Evolutionary conservation across 2,329 filamentous ascomycete species (phyloP), one percentile per base, ranked within the genome.

Genomic region (Neoarthrinium moseri): DNA sequence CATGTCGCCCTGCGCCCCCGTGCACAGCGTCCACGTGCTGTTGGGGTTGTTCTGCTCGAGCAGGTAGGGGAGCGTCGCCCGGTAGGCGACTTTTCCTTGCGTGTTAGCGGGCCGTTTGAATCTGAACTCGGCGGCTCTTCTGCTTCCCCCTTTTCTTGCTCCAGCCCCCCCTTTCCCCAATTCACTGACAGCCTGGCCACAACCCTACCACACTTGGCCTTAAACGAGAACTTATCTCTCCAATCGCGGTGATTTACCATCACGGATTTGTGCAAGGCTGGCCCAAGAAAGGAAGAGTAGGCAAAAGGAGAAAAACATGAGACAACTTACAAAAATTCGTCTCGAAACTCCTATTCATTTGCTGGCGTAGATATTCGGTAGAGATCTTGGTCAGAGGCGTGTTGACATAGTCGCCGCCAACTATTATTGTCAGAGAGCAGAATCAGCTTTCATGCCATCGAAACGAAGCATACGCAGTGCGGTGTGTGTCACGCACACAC

Each of bases 41-140:
- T 48, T 35, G 8, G 50, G 36, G 15, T 56, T 27, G 11, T 54
- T 52, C 37, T 66, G 60, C n/a, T 61, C 55, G 7, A 60, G 48
- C 2, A 69, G 52, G 46, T 66, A 67, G 6, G 49, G 47, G 13
- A 67, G 58, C 2, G 63, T 67, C 1, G 48, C 59, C 4, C 52
- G 56, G 32, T 66, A 66, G 6, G 60, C 62, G 36, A 54, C 61
- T 65, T n/a, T n/a, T n/a, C n/a, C n/a, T n/a, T n/a, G n/a, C n/a
- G n/a, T n/a, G n/a, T n/a, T n/a, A n/a, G n/a, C n/a, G n/a, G n/a
- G n/a, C n/a, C n/a, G n/a, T n/a, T n/a, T n/a, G n/a, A n/a, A n/a
- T n/a, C n/a, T n/a, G n/a, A n/a, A n/a, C n/a, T n/a, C n/a, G n/a
- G n/a, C n/a, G n/a, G 11, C 6, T 35, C 17, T 20, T 6, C 17